These are phyloP conservation scores for Trichoderma citrinoviride DNA, from an alignment of 2,329 filamentous ascomycete species.

Conservation along the genomic window DNA sequence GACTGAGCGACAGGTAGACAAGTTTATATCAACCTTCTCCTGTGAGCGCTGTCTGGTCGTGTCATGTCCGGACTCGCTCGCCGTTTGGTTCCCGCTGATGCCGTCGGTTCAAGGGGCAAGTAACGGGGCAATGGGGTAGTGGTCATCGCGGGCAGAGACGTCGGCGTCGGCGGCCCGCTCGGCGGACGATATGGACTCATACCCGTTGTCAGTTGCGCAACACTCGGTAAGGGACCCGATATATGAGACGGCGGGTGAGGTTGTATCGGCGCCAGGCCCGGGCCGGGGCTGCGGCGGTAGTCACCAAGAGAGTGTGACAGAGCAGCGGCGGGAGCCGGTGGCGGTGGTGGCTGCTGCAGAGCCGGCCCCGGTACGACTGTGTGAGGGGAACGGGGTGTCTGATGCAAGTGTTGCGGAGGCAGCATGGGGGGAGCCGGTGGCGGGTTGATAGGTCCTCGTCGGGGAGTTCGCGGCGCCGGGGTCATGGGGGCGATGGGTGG, in stretches of 20 bases:
- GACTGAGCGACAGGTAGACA: background rate
- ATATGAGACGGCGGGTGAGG: slow-evolving; percentile 39
- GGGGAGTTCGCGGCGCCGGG: slow-evolving; percentile 36
- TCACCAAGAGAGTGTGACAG: slow-evolving; percentile 27
- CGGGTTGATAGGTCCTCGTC: slow-evolving; percentile 40
- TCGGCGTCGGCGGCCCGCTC: slow-evolving; percentile 17
- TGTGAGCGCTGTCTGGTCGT: slow-evolving; percentile 46
- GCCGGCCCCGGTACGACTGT: slow-evolving; percentile 23
- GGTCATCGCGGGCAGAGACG: slow-evolving; percentile 16
- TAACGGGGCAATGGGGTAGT: slow-evolving; percentile 28
- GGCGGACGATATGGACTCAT: slow-evolving; percentile 54
- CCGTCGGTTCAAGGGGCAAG: slow-evolving; percentile 40
- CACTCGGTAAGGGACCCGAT: slow-evolving; percentile 54
- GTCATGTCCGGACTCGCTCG: slow-evolving; percentile 49
- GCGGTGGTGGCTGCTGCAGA: slow-evolving; percentile 28
- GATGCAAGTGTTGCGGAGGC: slow-evolving; percentile 27
- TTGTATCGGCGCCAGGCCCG: slow-evolving; percentile 54
- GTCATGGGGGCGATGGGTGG: slow-evolving; percentile 33
- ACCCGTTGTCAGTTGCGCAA: slow-evolving; percentile 63
- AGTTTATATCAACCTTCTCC: slow-evolving; percentile 37
- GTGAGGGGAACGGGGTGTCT: slow-evolving; percentile 22
- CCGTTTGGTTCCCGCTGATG: slow-evolving; percentile 48
- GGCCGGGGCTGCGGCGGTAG: slow-evolving; percentile 36
- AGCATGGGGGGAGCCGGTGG: slow-evolving; percentile 31
- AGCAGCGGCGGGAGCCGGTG: slow-evolving; percentile 26